A percentile compares a stretch with the other conserved stretches of the same genome.
Conservation (phyloP, 208 protist species). For the Leishmania guyanensis region DNA sequence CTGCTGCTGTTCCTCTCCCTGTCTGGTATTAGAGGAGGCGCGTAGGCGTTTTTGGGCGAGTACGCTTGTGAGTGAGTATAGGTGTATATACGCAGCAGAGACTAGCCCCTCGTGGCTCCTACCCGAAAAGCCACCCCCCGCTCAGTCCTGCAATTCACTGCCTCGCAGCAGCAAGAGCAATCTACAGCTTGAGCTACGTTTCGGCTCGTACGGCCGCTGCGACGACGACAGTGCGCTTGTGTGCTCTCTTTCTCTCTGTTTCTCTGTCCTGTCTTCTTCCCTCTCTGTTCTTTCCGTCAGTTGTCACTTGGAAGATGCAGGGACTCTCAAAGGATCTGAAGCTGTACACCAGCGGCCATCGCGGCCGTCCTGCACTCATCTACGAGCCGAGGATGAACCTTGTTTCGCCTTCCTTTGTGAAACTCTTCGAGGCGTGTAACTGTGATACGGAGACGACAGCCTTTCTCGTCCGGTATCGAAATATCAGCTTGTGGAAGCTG, state of each 20-base stretch:
- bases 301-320: conserved; percentile 19
- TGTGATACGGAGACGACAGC: conserved; percentile 59
- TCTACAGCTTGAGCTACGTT: background rate
- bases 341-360: conserved; percentile 35
- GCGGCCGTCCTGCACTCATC: conserved; percentile 46
- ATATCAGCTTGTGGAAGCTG: conserved; percentile 45
- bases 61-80: conserved; percentile 1
- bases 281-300: background rate
- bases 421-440: conserved; percentile 40
- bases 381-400: conserved; percentile 48
- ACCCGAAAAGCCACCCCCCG: background rate
- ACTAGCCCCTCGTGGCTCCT: background rate
- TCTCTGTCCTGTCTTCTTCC: background rate
- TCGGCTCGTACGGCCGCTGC: background rate
- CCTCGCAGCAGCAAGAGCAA: background rate
- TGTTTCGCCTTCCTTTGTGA: conserved; percentile 38
- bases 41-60: background rate
- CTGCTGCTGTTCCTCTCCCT: background rate
- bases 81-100: background rate
- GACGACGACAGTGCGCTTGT: background rate
- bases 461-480: conserved; percentile 44
- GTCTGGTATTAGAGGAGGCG: background rate
- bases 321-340: conserved; percentile 36
- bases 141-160: background rate
- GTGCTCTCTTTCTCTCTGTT: background rate